phyloP scores from a whole-genome alignment of 768 basidiomycete genomes.

The Clitopilus passeckerianus region DNA sequence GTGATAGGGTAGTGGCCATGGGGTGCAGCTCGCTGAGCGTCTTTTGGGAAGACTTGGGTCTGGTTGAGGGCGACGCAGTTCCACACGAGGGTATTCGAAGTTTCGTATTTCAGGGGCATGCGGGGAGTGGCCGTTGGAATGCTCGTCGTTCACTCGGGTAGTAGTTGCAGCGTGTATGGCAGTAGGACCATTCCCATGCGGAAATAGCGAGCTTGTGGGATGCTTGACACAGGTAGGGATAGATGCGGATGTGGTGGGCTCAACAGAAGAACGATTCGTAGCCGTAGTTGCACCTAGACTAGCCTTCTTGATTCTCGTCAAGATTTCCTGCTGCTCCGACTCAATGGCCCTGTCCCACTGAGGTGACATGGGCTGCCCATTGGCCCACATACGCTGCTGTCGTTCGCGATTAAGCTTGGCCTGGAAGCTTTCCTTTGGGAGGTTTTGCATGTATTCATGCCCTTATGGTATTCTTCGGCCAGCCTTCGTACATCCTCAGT shows the following conservation, averaged over 20 bases:
- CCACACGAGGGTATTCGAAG: not conserved
- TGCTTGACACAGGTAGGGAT: not conserved
- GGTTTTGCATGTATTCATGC: slow-evolving; percentile 36
- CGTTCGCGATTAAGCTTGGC: slow-evolving; percentile 42
- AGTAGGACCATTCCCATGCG: not conserved
- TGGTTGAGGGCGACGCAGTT: not conserved
- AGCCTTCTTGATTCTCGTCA: slow-evolving; percentile 37
- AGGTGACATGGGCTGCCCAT: slow-evolving; percentile 25
- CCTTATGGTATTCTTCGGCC: slow-evolving; percentile 32
- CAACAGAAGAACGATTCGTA: not conserved
- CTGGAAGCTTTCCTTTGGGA: slow-evolving; percentile 43
- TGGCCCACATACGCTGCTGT: slow-evolving; percentile 43
- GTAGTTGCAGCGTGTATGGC: not conserved
- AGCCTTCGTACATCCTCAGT: slow-evolving; percentile 23
- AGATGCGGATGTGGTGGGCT: not conserved
- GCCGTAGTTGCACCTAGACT: slow-evolving; percentile 1
- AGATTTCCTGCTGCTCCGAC: slow-evolving; percentile 36
- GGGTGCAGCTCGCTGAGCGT: not conserved
- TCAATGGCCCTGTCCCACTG: slow-evolving; percentile 24
- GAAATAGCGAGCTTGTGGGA: slow-evolving; percentile 6
- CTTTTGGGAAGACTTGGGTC: not conserved
- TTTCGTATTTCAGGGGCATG: not conserved
- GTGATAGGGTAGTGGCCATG: not conserved
- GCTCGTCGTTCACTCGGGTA: not conserved
- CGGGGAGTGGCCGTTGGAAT: not conserved